Percentiles rank a stretch among this genome's conserved stretches.
Evolutionary conservation across 148 eudicot genomes (phyloP).

Genomic region (Cornus controversa): DNA sequence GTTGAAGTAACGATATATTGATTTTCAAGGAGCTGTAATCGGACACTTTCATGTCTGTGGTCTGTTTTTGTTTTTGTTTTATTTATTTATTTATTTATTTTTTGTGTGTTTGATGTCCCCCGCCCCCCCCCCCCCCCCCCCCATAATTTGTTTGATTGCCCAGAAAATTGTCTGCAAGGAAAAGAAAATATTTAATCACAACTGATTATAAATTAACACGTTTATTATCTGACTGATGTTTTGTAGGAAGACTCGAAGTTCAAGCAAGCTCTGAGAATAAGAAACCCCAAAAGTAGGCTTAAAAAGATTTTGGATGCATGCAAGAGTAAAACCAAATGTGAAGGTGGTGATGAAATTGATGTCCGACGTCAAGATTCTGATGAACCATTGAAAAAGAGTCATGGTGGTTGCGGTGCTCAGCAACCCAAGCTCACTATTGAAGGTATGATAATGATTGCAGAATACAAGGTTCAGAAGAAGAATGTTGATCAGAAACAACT

Average conservation of each 20-base stretch:
- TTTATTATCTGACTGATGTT: background rate
- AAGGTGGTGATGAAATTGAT: conserved; percentile 76
- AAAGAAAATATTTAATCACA: too few relatives aligned
- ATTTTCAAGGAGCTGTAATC: too few relatives aligned
- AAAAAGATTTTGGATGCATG: conserved; percentile 75
- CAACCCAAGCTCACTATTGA: conserved; percentile 74
- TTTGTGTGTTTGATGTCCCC: too few relatives aligned
- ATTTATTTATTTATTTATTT: too few relatives aligned
- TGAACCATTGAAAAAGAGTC: conserved; percentile 48
- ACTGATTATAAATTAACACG: too few relatives aligned
- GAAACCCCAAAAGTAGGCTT: conserved; percentile 66
- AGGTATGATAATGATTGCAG: conserved; percentile 70
- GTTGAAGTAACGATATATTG: too few relatives aligned
- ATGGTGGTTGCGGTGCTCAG: conserved; percentile 80
- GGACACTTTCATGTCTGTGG: background rate
- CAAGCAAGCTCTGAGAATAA: conserved; percentile 64
- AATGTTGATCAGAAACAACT: conserved; percentile 62
- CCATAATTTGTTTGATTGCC: too few relatives aligned
- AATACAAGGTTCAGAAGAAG: conserved; percentile 62
- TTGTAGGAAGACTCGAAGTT: conserved; percentile 67
- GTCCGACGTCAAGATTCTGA: conserved; percentile 43
- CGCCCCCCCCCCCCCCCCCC: too few relatives aligned
- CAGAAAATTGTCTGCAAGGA: too few relatives aligned
- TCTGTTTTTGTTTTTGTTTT: background rate
- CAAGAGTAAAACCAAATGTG: conserved; percentile 77